Conservation (phyloP, 2,329 filamentous ascomycete species). For the Sarocladiaceae sp. region DNA sequence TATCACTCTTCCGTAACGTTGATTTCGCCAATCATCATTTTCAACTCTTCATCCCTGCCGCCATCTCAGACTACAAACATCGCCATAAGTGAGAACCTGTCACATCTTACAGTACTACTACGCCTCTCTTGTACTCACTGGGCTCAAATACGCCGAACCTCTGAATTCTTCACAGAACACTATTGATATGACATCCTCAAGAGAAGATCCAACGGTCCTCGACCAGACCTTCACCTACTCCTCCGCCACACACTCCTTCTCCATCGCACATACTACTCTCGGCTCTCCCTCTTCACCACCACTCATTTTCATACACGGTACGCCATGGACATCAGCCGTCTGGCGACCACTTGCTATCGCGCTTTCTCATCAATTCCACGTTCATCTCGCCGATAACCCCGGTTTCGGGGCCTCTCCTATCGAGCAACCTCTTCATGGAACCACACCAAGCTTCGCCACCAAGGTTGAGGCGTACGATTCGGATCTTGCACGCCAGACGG, state of each 20-base stretch:
- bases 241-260: slow-evolving; percentile 21
- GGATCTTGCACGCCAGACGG: slow-evolving; percentile 32
- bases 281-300: slow-evolving; percentile 25
- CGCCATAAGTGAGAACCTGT: too few species aligned
- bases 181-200: not conserved
- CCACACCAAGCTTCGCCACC: slow-evolving; percentile 15
- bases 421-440: not conserved
- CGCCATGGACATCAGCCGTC: slow-evolving; percentile 39
- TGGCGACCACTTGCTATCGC: slow-evolving; percentile 31
- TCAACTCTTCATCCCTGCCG: too few species aligned
- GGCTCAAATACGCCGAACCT: not conserved
- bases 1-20: too few species aligned
- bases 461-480: slow-evolving; percentile 21
- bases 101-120: too few species aligned
- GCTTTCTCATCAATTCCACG: slow-evolving; percentile 28
- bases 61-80: slow-evolving; percentile 7
- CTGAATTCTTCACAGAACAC: not conserved
- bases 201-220: slow-evolving; percentile 13
- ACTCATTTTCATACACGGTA: slow-evolving; percentile 41
- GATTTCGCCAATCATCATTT: too few species aligned
- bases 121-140: too few species aligned
- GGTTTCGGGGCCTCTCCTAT: slow-evolving; percentile 36
- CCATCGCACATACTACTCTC: slow-evolving; percentile 28
- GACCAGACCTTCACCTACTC: slow-evolving; percentile 25
- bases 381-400: slow-evolving; percentile 41